A percentile compares a stretch with the other conserved stretches of the same genome.
Evolutionary conservation across 345 rosid genomes (phyloP).

Genomic region (Acer yangbiense): DNA sequence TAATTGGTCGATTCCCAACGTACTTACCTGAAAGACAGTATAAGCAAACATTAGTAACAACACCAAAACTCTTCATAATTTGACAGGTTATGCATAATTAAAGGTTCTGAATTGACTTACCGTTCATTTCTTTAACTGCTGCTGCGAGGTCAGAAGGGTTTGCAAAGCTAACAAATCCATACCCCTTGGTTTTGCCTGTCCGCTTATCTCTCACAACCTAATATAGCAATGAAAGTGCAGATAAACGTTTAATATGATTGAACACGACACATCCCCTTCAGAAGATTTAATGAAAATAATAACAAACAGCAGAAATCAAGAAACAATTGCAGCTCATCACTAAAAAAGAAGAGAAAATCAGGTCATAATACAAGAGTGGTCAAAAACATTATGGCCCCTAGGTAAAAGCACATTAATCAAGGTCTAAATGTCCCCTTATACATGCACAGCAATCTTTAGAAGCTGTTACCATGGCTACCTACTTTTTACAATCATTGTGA

Average conservation of each 20-base stretch:
- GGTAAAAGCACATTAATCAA: no score
- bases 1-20: conserved; percentile 95
- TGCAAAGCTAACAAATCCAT: conserved; percentile 95
- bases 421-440: no score
- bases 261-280: not conserved
- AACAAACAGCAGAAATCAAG: not conserved
- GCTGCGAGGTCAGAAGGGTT: conserved; percentile 86
- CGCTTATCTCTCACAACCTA: conserved; percentile 98
- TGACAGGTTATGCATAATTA: not conserved
- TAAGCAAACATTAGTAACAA: not conserved
- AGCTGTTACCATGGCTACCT: no score
- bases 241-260: not conserved
- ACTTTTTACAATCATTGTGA: no score
- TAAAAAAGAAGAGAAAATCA: no score
- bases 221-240: not conserved
- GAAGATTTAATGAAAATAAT: not conserved
- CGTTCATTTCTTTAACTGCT: conserved; percentile 96
- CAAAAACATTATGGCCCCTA: no score
- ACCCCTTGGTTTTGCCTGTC: conserved; percentile 97
- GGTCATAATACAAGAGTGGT: no score
- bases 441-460: no score
- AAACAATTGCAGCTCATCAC: not conserved
- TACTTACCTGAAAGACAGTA: conserved; percentile 68
- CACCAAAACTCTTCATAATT: not conserved
- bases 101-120: conserved; percentile 33